These are phyloP conservation scores for Alternaria solani DNA, from an alignment of 2,329 filamentous ascomycete species.

Conservation along the genomic window DNA sequence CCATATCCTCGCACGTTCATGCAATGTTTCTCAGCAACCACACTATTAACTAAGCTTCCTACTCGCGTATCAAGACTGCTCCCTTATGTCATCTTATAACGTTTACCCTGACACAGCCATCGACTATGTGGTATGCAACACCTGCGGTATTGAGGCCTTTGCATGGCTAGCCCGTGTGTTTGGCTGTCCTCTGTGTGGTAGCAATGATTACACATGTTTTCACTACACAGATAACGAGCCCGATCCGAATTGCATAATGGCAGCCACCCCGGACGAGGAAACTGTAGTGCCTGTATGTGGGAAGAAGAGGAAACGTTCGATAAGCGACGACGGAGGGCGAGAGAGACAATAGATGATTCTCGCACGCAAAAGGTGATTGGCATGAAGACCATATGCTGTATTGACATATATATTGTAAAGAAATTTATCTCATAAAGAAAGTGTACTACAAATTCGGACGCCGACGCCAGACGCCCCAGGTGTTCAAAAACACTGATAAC, in stretches of 20 bases:
- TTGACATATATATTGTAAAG: not conserved
- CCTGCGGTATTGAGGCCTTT: constrained; percentile 14
- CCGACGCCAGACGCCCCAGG: not conserved
- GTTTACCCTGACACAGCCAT: constrained; percentile 11
- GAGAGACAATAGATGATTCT: not conserved
- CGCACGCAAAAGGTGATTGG: not conserved
- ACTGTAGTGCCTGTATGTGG: not conserved
- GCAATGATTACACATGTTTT: not conserved
- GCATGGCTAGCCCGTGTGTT: constrained; percentile 24
- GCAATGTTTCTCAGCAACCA: not conserved
- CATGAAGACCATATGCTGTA: not conserved
- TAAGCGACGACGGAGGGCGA: not conserved
- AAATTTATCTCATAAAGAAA: not conserved
- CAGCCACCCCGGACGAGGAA: not conserved
- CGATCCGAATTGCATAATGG: not conserved
- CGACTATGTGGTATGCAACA: constrained; percentile 17
- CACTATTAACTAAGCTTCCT: not conserved
- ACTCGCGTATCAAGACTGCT: not conserved
- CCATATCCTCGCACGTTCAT: not conserved
- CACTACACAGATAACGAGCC: not conserved
- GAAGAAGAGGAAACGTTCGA: constrained; percentile 6
- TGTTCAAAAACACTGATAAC: not conserved
- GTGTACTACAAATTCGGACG: not conserved
- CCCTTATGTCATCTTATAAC: constrained; percentile 17
- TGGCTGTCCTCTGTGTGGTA: constrained; percentile 17